A percentile compares a stretch with the other conserved stretches of the same genome.
These are phyloP conservation scores for Botrytis cinerea DNA, from an alignment of 2,329 filamentous ascomycete genomes.

Conservation along the genomic window DNA sequence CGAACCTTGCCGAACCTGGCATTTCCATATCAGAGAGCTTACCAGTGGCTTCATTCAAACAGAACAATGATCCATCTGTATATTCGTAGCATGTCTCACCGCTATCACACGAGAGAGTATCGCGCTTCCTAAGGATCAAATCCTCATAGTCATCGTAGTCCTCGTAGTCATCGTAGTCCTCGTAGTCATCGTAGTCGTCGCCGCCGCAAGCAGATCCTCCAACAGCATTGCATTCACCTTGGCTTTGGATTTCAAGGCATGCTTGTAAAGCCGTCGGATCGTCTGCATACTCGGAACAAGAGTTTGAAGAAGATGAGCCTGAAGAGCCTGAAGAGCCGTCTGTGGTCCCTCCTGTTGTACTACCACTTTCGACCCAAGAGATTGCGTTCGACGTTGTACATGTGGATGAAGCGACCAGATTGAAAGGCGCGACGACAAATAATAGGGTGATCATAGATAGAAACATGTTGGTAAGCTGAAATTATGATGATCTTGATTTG, in stretches of 20 bases:
- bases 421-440: not conserved
- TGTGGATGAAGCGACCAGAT: not conserved
- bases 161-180: not conserved
- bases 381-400: not conserved
- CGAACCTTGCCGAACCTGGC: not conserved
- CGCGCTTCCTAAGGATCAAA: not conserved
- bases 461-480: not conserved
- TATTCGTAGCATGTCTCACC: not conserved
- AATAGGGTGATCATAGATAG: not conserved
- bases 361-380: not conserved
- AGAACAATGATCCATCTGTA: conserved; percentile 1
- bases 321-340: not conserved
- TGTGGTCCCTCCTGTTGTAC: not conserved
- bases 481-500: not conserved
- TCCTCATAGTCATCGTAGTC: not conserved
- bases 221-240: not conserved
- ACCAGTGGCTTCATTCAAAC: not conserved
- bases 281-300: not conserved
- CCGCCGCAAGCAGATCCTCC: not conserved
- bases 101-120: not conserved
- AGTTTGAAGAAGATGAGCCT: not conserved
- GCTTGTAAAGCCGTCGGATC: not conserved
- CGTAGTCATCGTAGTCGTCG: not conserved
- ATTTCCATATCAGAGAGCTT: not conserved
- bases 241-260: not conserved